phyloP scores from a whole-genome alignment of 148 eudicot species.

The Suaeda aralocaspica region DNA sequence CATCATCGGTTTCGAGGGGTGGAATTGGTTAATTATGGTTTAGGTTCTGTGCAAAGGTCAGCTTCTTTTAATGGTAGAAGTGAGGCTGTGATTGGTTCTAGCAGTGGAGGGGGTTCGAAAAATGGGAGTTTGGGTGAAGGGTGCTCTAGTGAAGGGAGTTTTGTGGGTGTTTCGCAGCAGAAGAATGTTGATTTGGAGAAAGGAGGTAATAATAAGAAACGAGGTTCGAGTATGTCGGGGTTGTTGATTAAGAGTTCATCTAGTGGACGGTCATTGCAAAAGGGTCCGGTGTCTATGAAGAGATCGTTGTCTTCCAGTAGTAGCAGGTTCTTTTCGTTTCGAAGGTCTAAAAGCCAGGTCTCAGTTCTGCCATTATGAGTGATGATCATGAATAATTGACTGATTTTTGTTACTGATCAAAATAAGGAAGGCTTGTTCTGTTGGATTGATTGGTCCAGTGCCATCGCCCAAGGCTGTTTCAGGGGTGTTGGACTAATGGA shows the following conservation, averaged over 20 bases:
- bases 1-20: slow-evolving; percentile 26
- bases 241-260: slow-evolving; percentile 37
- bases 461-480: slow-evolving; percentile 13
- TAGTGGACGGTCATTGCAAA: slow-evolving; percentile 36
- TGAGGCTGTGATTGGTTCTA: slow-evolving; percentile 18
- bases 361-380: slow-evolving; percentile 37
- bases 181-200: slow-evolving; percentile 9
- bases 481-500: background rate
- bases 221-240: slow-evolving; percentile 29
- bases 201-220: slow-evolving; percentile 13
- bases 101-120: slow-evolving; percentile 11
- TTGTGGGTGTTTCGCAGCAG: slow-evolving; percentile 10
- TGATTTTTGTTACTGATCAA: background rate
- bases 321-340: slow-evolving; percentile 36
- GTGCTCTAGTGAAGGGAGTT: slow-evolving; percentile 17
- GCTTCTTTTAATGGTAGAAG: slow-evolving; percentile 39
- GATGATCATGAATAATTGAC: background rate
- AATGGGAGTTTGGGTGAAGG: slow-evolving; percentile 27
- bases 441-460: background rate
- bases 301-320: slow-evolving; percentile 50
- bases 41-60: slow-evolving; percentile 44
- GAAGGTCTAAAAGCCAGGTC: slow-evolving; percentile 45
- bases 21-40: slow-evolving; percentile 12
- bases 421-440: slow-evolving; percentile 13
- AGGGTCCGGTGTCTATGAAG: slow-evolving; percentile 46